phyloP scores from a whole-genome alignment of 257 asterid genomes.

The Gardenia jasminoides region DNA sequence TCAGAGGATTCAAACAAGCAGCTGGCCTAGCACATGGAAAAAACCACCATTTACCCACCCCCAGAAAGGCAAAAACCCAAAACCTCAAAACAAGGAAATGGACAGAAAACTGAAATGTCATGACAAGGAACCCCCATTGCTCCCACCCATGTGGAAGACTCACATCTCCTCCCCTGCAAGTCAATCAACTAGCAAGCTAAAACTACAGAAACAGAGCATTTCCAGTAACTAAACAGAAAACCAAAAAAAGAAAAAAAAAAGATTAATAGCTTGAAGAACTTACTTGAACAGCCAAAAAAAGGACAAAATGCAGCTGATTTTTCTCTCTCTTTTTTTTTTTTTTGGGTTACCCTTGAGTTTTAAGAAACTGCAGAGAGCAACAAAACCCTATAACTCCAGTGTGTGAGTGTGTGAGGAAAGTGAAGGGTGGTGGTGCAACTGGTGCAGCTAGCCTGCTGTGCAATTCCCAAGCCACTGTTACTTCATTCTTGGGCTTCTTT shows the following conservation, averaged over 20 bases:
- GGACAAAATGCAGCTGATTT: not conserved
- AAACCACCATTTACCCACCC: slow-evolving; percentile 4
- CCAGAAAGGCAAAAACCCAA: too few species aligned
- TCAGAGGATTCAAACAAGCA: slow-evolving; percentile 4
- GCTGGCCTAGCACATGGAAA: slow-evolving; percentile 14
- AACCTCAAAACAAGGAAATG: too few species aligned
- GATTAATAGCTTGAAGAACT: not conserved
- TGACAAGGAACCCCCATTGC: too few species aligned
- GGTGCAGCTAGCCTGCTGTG: slow-evolving; percentile 12
- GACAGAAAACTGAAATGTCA: too few species aligned
- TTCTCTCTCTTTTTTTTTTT: not conserved
- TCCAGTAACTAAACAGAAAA: not conserved
- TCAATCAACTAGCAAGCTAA: too few species aligned
- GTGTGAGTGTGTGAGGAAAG: not conserved
- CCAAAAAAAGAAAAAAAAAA: not conserved
- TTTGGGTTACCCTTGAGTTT: not conserved
- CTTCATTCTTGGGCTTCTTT: slow-evolving; percentile 23
- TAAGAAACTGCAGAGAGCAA: not conserved
- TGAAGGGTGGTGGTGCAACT: slow-evolving; percentile 12
- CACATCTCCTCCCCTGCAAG: too few species aligned
- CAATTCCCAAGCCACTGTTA: not conserved
- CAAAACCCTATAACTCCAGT: not conserved
- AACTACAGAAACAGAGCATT: not conserved
- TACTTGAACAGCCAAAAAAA: not conserved
- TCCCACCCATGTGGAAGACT: too few species aligned